These are phyloP conservation scores for Colletotrichum abscissum DNA, from an alignment of 2,329 filamentous ascomycete genomes.

Conservation along the genomic window DNA sequence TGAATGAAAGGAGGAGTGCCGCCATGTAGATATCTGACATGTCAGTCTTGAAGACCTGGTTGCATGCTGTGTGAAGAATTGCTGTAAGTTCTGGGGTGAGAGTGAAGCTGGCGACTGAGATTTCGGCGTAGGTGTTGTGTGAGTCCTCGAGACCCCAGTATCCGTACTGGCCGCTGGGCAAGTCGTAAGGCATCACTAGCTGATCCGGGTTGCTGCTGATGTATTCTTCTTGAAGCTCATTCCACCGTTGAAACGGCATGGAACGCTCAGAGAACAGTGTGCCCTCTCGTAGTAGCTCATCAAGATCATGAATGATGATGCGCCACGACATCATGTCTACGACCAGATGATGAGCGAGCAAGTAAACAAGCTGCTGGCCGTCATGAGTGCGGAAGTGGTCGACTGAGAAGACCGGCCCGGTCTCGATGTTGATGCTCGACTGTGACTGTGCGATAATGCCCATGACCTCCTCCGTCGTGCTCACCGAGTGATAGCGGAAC, in stretches of 20 bases:
- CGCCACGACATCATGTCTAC: constrained; percentile 64
- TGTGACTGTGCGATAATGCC: constrained; percentile 54
- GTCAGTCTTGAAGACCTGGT: constrained; percentile 62
- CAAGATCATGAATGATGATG: constrained; percentile 60
- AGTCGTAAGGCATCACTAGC: constrained; percentile 50
- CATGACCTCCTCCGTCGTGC: constrained; percentile 54
- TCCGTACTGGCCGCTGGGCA: constrained; percentile 51
- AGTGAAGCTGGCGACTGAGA: constrained; percentile 53
- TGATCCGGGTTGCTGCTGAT: constrained; percentile 43
- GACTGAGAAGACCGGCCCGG: constrained; percentile 62
- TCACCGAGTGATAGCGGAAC: constrained; percentile 54
- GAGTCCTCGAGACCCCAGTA: constrained; percentile 60
- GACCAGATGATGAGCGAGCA: constrained; percentile 63
- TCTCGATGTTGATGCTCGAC: constrained; percentile 57
- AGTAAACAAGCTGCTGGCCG: constrained; percentile 58
- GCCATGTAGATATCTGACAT: constrained; percentile 65
- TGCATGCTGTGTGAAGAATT: constrained; percentile 54
- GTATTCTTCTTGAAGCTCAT: constrained; percentile 55
- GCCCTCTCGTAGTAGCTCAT: constrained; percentile 58
- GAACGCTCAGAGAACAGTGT: constrained; percentile 56
- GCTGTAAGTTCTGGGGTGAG: constrained; percentile 55
- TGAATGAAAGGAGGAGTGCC: constrained; percentile 65
- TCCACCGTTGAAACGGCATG: constrained; percentile 62
- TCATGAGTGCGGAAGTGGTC: constrained; percentile 59
- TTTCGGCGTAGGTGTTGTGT: constrained; percentile 59